phyloP scores from a whole-genome alignment of 2,329 filamentous ascomycete genomes.

The Cladosporium sp. region DNA sequence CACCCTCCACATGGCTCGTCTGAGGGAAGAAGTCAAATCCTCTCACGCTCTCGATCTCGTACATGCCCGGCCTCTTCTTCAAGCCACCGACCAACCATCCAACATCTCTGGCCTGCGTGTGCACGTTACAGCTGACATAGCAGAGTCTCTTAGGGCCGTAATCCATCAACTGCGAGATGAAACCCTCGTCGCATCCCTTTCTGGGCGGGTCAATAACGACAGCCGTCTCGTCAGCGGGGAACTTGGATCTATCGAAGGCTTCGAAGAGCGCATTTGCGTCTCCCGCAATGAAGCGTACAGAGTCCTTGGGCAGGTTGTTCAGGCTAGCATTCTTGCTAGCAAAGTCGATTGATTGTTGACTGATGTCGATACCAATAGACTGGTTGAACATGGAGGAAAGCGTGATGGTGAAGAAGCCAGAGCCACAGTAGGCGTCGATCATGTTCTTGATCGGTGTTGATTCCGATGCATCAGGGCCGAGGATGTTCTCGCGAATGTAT shows the following conservation, averaged over 20 bases:
- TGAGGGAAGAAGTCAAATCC: constrained; percentile 99
- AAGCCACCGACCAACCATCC: constrained; percentile 76
- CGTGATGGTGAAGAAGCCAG: constrained; percentile 93
- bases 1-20: constrained; percentile 62
- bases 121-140: constrained; percentile 97
- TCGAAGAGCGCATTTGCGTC: constrained; percentile 82
- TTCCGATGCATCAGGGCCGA: constrained; percentile 44
- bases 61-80: constrained; percentile 42
- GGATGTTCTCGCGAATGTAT: constrained; percentile 77
- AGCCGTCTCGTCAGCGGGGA: constrained; percentile 74
- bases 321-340: constrained; percentile 72
- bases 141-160: constrained; percentile 77
- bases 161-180: constrained; percentile 71
- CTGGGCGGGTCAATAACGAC: constrained; percentile 96
- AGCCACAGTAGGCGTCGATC: constrained; percentile 96
- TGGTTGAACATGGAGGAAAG: constrained; percentile 75
- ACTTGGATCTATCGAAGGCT: constrained; percentile 52
- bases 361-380: constrained; percentile 87
- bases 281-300: constrained; percentile 81
- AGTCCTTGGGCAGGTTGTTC: constrained; percentile 64
- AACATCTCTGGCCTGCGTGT: constrained; percentile 92
- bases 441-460: constrained; percentile 66
- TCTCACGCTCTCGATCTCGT: constrained; percentile 82
- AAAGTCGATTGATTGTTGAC: constrained; percentile 68
- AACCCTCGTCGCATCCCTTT: constrained; percentile 86